Evolutionary conservation across 305 asterid species (phyloP), one percentile per base, ranked within the genome.

Genomic region (Fraxinus latifolia): DNA sequence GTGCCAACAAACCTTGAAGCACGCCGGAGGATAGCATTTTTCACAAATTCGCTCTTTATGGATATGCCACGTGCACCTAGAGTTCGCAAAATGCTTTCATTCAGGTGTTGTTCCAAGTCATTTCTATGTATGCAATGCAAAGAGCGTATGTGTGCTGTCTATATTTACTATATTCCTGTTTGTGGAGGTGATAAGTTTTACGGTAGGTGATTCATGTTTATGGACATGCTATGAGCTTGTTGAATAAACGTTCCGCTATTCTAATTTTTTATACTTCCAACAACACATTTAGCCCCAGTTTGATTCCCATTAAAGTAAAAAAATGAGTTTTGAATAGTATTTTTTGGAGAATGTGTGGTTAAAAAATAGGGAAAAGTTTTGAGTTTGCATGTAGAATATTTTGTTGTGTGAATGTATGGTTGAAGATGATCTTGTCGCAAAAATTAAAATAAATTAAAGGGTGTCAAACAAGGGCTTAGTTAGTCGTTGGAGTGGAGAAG

Each of bases 1-100:
- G 97, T 96, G 85, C 98, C 99, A 23, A 91, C 94, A 74, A 95
- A 96, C 87, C 97, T 96, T 81, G 99, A 96, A 89, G 98, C 99
- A 73, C 96, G 98, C 8, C 82, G 99, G 71, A 91, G 99, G 92
- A 91, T 96, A 85, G 85, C 96, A 82, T 96, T 96, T 89, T 96
- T 96, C 82, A 87, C 99, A 65, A 96, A 96, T 85, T 96, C 99
- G 77, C 91, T 96, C 82, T 96, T 96, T 77, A 96, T 96, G 99
- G 90, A 93, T 82, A 96, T 96, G 98, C 99, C 99, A 67, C 93
- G 90, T 74, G 98, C 99, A 37, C 99, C 99, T 83, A 94, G 93
- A 84, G 99, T 95, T 83, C 98, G 96, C 81, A 96, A 96, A 91
- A 96, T 96, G 99, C 90, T 95, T 75, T 95, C 99, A 75, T 96